phyloP scores from a whole-genome alignment of 139 green algal genomes.

The Diplosphaera chodatii region DNA sequence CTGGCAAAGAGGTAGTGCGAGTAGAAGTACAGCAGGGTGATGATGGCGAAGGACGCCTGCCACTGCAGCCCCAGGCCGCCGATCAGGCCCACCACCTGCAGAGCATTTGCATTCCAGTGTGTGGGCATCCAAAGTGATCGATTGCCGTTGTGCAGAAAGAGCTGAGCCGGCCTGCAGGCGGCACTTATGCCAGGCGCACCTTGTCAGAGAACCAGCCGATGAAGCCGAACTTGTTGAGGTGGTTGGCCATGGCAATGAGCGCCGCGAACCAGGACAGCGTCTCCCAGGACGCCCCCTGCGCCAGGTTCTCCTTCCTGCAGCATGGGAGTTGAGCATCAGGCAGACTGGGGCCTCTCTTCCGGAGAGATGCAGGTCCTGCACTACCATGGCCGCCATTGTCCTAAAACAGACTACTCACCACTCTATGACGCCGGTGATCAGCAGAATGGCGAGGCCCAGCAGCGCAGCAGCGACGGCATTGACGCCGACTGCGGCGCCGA shows the following conservation, averaged over 20 bases:
- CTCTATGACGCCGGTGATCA: conserved; percentile 77
- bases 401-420: no score
- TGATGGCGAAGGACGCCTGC: conserved; percentile 89
- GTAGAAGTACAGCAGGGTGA: conserved; percentile 98
- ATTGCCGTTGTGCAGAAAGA: no score
- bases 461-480: conserved; percentile 93
- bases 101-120: no score
- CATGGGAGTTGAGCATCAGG: no score
- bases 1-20: conserved; percentile 99
- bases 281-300: conserved; percentile 83
- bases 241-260: conserved; percentile 96
- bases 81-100: conserved; percentile 76
- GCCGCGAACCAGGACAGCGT: conserved; percentile 99
- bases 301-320: conserved; percentile 61
- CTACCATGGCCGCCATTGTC: no score
- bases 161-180: no score
- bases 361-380: no score
- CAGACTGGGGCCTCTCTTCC: no score
- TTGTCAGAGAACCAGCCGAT: conserved; percentile 93
- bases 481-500: conserved; percentile 78
- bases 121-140: no score
- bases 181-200: conserved; percentile 8
- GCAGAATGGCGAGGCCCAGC: conserved; percentile 88
- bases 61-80: conserved; percentile 80
- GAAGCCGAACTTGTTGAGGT: conserved; percentile 98